Percentiles rank a stretch among this genome's conserved stretches.
Conservation (phyloP, 352 stramenopile species). For the Pythium guiyangense region DNA sequence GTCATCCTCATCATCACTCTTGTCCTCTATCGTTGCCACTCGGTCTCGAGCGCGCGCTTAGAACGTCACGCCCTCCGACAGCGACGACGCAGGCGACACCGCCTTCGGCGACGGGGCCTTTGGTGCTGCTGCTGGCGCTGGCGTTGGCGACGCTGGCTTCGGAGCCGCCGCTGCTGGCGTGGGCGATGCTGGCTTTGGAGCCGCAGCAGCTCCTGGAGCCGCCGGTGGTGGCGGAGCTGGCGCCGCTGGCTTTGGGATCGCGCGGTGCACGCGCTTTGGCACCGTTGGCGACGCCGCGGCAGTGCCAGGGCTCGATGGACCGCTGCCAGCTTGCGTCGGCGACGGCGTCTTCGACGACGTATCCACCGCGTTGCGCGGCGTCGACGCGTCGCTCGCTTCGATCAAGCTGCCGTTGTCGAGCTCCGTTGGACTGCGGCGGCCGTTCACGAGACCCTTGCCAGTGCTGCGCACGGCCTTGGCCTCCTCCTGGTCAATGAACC, state of each 20-base stretch:
- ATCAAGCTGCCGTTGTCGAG: constrained; percentile 45
- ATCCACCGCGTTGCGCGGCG: not conserved
- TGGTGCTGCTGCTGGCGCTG: constrained; percentile 6
- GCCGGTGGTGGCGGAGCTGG: constrained; percentile 8
- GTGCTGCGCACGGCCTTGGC: constrained; percentile 81
- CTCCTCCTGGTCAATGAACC: constrained; percentile 88
- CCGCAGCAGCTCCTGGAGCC: constrained; percentile 3
- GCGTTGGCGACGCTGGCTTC: not conserved
- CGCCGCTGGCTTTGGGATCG: constrained; percentile 17
- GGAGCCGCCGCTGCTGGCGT: not conserved
- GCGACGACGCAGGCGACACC: constrained; percentile 4
- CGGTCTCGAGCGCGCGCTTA: constrained; percentile 2
- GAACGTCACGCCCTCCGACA: constrained; percentile 9
- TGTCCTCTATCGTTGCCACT: not conserved
- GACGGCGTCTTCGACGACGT: constrained; percentile 18
- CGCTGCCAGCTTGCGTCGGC: constrained; percentile 17
- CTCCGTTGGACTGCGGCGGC: too few relatives aligned
- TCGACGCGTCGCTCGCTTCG: constrained; percentile 25
- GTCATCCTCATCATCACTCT: not conserved
- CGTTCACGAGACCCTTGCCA: constrained; percentile 53
- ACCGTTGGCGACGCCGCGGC: constrained; percentile 5
- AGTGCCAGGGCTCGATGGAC: not conserved
- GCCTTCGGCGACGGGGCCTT: constrained; percentile 8
- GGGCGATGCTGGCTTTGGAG: not conserved
- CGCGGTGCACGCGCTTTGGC: constrained; percentile 15